Evolutionary conservation across 805 yeast species (phyloP), one percentile per base, ranked within the genome.

Genomic region (Kluyveromyces starmeri): DNA sequence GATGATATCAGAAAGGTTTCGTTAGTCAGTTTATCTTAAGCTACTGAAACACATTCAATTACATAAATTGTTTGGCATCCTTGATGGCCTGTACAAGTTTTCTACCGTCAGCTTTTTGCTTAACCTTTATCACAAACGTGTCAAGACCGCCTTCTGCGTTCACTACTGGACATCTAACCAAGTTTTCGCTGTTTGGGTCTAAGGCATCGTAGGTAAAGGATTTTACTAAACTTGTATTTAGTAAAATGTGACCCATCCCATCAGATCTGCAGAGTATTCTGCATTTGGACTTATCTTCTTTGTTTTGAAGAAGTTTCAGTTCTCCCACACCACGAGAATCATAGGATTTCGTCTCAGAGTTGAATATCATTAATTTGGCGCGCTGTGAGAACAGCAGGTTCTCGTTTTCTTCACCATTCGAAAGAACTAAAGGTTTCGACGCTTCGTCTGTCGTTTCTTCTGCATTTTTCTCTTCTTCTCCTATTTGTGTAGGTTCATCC

Each of bases 321-420:
- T 79, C 88, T 3, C 97, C 97, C 3, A 86, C 65, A 9, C 97
- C 97, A 43, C 70, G 70, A 5, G 74, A 60, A 23, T 64, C 68
- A 51, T 82, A 83, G 29, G 58, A 52, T 29, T 71, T 71, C 28
- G 73, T 67, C 15, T 64, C 67, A 2, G 72, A 55, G 31, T 73
- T 70, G 32, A 71, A 73, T 37, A 75, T 64, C 71, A 75, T 75
- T 29, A 85, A 63, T 50, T 85, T 85, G 4, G 89, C 71, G 48
- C 82, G 71, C 47, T 82, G 78, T 28, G 78, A 71, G 46, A 70
- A 82, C 17, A 73, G 48, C 1, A 68, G 53, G 2, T 67, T 73
- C 60, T 89, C 96, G 35, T 73, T 70, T 59, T 86, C 96, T 60
- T 89, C 96, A 13, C 96, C 96, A 7, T 89, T 82, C 9, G 70